These are phyloP conservation scores for Stygiomarasmius scandens DNA, from an alignment of 1,284 basidiomycete species.

Conservation along the genomic window DNA sequence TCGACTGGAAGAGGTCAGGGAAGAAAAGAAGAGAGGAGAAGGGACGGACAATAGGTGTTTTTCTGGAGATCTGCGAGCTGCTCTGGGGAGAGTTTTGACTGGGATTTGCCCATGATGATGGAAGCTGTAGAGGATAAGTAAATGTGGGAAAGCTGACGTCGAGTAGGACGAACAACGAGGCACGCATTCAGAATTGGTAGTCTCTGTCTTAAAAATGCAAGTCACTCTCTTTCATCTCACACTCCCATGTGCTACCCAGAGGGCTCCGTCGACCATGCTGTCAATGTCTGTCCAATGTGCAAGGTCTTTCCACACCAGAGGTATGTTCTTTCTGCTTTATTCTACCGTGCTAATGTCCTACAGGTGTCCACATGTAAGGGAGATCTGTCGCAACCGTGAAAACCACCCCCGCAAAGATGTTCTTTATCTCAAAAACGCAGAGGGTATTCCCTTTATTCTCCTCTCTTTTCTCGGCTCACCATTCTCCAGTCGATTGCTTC, in stretches of 20 bases:
- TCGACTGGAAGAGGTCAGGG: slow-evolving; percentile 70
- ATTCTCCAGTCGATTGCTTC: slow-evolving; percentile 66
- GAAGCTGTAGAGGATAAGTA: slow-evolving; percentile 14
- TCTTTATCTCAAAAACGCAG: slow-evolving; percentile 77
- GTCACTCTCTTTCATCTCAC: slow-evolving; percentile 43
- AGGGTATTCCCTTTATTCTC: slow-evolving; percentile 51
- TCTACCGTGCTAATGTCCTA: slow-evolving; percentile 22
- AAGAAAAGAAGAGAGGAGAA: slow-evolving; percentile 20
- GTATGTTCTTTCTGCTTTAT: slow-evolving; percentile 45
- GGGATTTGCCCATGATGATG: slow-evolving; percentile 87
- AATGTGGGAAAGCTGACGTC: slow-evolving; percentile 2
- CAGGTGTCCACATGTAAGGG: slow-evolving; percentile 75
- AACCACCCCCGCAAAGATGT: slow-evolving; percentile 76
- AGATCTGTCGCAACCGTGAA: slow-evolving; percentile 71
- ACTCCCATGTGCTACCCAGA: slow-evolving; percentile 70
- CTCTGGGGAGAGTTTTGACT: slow-evolving; percentile 94
- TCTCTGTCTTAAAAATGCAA: slow-evolving; percentile 36
- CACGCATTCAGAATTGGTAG: too few relatives aligned
- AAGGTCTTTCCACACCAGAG: slow-evolving; percentile 71
- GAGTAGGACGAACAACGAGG: too few relatives aligned
- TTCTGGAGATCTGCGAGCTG: slow-evolving; percentile 96
- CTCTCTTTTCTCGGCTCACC: slow-evolving; percentile 11
- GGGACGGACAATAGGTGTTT: slow-evolving; percentile 92
- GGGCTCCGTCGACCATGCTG: slow-evolving; percentile 66
- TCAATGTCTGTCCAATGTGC: slow-evolving; percentile 77